Evolutionary conservation across 495 filamentous ascomycete species (phyloP).

Genomic region (Tuber umbilicatum): DNA sequence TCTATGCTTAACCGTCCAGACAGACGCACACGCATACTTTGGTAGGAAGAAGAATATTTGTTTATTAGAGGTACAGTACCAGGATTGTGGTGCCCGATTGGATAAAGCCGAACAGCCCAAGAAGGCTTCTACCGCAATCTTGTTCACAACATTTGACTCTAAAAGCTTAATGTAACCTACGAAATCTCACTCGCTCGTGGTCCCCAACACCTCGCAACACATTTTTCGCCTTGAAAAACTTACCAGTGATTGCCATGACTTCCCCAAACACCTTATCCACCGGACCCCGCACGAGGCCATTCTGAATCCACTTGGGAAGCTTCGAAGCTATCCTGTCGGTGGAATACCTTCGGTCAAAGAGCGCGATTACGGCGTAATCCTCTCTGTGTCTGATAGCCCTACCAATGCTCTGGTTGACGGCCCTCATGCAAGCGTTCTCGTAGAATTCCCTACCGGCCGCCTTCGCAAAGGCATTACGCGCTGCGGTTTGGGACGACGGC

Average conservation of each 20-base stretch:
- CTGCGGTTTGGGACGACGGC: slow-evolving; percentile 12
- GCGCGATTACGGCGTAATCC: slow-evolving; percentile 84
- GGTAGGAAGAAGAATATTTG: neutral
- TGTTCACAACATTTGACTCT: neutral
- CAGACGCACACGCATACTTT: neutral
- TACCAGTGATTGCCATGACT: slow-evolving; percentile 52
- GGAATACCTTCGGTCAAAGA: slow-evolving; percentile 73
- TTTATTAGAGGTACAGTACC: neutral
- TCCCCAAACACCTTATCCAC: slow-evolving; percentile 49
- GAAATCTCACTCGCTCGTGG: neutral
- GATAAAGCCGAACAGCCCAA: neutral
- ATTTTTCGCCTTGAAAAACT: slow-evolving; percentile 53
- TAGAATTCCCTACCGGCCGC: slow-evolving; percentile 75
- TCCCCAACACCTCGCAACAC: slow-evolving; percentile 3
- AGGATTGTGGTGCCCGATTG: neutral
- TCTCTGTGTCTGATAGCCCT: slow-evolving; percentile 79
- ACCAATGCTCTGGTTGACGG: slow-evolving; percentile 94
- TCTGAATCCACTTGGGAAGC: slow-evolving; percentile 80
- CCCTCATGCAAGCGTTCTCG: slow-evolving; percentile 92
- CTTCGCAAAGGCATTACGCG: slow-evolving; percentile 47
- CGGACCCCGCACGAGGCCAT: slow-evolving; percentile 50
- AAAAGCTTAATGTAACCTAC: neutral
- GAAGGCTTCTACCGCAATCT: neutral
- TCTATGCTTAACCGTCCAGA: neutral
- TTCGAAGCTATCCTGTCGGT: slow-evolving; percentile 64